These are phyloP conservation scores for Alternaria brassicicola DNA, from an alignment of 2,329 filamentous ascomycete species.

Conservation along the genomic window DNA sequence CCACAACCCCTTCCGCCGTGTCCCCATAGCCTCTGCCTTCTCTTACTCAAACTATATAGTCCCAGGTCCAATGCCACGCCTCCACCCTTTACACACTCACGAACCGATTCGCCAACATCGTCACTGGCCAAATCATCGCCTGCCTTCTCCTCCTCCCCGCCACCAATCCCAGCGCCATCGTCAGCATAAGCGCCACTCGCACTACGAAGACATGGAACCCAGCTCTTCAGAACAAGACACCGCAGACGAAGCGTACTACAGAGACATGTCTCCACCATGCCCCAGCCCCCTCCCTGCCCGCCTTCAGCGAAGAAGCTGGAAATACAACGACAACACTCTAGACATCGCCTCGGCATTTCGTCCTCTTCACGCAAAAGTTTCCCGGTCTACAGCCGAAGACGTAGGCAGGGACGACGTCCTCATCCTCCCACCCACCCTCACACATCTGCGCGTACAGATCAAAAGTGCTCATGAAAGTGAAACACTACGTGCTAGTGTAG, in stretches of 20 bases:
- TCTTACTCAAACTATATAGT: neutral
- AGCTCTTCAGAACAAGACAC: neutral
- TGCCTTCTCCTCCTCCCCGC: neutral
- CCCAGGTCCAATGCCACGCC: neutral
- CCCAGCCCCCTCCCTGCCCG: neutral
- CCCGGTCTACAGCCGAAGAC: neutral
- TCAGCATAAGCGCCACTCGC: neutral
- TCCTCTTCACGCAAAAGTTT: neutral
- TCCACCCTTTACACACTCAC: neutral
- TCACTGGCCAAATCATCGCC: neutral
- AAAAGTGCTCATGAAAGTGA: neutral
- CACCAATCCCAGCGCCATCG: neutral
- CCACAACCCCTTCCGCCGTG: slow-evolving; percentile 4
- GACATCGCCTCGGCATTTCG: neutral
- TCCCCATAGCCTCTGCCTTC: slow-evolving; percentile 1
- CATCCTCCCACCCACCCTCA: slow-evolving; percentile 11
- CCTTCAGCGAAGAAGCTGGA: neutral
- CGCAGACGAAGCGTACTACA: neutral
- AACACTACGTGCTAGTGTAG: slow-evolving; percentile 10
- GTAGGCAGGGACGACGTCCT: slow-evolving; percentile 1
- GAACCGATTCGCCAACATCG: neutral
- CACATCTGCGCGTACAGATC: slow-evolving; percentile 8
- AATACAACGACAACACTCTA: neutral
- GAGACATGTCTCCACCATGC: neutral
- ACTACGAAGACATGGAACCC: neutral